Base-by-base conservation (phyloP, 495 filamentous ascomycete genomes). In the Neurospora africana region DNA sequence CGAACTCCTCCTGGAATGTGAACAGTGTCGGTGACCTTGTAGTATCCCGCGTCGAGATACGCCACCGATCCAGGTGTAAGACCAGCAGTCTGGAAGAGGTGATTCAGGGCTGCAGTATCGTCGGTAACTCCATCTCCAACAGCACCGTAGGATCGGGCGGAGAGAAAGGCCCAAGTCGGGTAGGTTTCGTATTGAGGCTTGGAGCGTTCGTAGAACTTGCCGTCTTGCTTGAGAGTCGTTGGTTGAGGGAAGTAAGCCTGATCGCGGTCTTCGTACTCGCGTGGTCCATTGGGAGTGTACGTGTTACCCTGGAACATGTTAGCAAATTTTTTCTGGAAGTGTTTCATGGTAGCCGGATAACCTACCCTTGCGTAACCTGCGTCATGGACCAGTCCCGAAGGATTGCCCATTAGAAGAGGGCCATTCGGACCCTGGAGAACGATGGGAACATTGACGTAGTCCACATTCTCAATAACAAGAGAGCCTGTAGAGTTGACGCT, bases 391-490 rank as follows among this genome's bases (percentile, higher is more conserved):
- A 43, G 78, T 1, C 76, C 79, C 17, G 69, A 68, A 0, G 77
- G 37, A 33, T 78, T 72, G 21, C 77, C 78, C 11, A 53, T 27
- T 19, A 93, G 86, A 4, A 90, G 72, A n/a, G 84, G 37, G 41
- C 77, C 75, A 76, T 86, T 75, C 69, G 83, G 74, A 3, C 83
- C 85, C 73, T 89, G 80, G 7, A 94, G 83, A 5, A 88, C 90
- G 7, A 78, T 81, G 1, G 78, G 76, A 27, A 88, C 85, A 33
- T 86, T 82, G 53, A 76, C 82, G 72, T 93, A 84, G 40, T 81
- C 77, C 36, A 95, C 90, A 71, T 98, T 97, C 74, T 97, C 92
- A 15, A 97, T 76, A 44, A 97, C 81, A 30, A 96, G 82, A 2
- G 89, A 92, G 43, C 89, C 91, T 5, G 71, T 68, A 71, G 89